phyloP scores from a whole-genome alignment of 140 eudicot species.

The Erigeron philadelphicus region DNA sequence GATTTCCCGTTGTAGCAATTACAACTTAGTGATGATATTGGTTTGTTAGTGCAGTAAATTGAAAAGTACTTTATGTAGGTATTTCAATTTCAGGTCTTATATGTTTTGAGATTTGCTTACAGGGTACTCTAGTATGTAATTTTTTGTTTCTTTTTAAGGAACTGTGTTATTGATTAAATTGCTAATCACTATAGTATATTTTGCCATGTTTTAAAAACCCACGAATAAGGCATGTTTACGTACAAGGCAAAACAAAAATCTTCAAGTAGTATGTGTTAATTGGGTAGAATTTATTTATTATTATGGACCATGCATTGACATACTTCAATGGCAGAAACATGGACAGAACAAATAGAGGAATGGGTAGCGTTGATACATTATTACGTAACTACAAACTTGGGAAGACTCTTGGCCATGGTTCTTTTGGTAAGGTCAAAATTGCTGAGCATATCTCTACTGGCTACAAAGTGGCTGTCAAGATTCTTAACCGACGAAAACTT shows the following conservation, averaged over 20 bases:
- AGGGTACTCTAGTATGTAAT: not conserved
- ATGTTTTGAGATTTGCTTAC: not conserved
- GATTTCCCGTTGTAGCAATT: conserved; percentile 3
- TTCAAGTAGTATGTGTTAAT: not conserved
- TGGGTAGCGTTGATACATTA: conserved; percentile 43
- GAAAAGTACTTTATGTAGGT: not conserved
- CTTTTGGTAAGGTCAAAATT: conserved; percentile 89
- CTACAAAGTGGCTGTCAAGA: conserved; percentile 86
- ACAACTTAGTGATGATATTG: conserved; percentile 1
- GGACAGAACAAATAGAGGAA: conserved; percentile 57
- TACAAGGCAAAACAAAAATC: not conserved
- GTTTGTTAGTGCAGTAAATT: not conserved
- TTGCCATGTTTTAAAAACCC: not conserved
- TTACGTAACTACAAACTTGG: conserved; percentile 75
- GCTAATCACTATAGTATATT: not conserved
- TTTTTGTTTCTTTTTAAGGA: not conserved
- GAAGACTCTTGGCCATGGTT: conserved; percentile 89
- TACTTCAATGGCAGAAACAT: conserved; percentile 44
- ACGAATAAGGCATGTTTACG: not conserved
- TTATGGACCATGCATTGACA: not conserved
- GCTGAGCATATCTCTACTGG: conserved; percentile 82
- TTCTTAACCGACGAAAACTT: conserved; percentile 80
- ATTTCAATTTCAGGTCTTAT: not conserved
- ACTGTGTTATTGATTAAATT: not conserved
- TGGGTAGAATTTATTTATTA: not conserved